A percentile compares a stretch with the other conserved stretches of the same genome.
Conservation (phyloP, 2,329 filamentous ascomycete species). For the Aspergillus pseudoviridinutans region DNA sequence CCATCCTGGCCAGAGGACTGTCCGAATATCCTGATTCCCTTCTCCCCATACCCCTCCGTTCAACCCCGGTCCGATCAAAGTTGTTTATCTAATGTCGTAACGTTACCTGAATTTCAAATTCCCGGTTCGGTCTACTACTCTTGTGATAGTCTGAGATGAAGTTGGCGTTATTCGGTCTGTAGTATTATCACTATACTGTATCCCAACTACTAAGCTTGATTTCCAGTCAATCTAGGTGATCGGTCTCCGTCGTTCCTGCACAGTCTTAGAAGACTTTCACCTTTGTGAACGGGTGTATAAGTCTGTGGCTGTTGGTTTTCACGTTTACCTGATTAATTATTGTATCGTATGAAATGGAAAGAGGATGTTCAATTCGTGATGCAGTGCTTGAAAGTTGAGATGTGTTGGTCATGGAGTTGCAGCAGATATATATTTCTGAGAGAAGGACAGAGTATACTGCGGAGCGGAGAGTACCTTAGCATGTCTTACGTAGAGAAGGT, state of each 20-base stretch:
- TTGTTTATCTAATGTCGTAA: constrained; percentile 11
- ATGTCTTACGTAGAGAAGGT: no score
- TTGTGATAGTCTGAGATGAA: not conserved
- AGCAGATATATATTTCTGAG: not conserved
- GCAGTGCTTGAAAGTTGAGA: not conserved
- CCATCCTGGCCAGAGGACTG: not conserved
- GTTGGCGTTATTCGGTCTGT: not conserved
- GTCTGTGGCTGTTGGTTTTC: not conserved
- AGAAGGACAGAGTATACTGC: no score
- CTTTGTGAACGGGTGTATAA: not conserved
- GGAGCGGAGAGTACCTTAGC: no score
- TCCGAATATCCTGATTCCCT: not conserved
- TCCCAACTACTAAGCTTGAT: not conserved
- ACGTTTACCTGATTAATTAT: not conserved
- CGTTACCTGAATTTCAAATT: constrained; percentile 3
- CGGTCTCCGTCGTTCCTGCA: not conserved
- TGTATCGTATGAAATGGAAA: not conserved
- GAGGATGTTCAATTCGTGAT: not conserved
- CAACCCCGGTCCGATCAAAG: not conserved
- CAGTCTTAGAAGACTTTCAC: not conserved
- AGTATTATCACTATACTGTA: not conserved
- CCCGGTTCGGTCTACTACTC: not conserved
- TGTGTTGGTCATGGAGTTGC: not conserved
- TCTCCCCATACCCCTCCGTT: not conserved
- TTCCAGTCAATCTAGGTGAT: not conserved